Evolutionary conservation across 352 stramenopile genomes (phyloP).

Genomic region (Pythium aristosporum): DNA sequence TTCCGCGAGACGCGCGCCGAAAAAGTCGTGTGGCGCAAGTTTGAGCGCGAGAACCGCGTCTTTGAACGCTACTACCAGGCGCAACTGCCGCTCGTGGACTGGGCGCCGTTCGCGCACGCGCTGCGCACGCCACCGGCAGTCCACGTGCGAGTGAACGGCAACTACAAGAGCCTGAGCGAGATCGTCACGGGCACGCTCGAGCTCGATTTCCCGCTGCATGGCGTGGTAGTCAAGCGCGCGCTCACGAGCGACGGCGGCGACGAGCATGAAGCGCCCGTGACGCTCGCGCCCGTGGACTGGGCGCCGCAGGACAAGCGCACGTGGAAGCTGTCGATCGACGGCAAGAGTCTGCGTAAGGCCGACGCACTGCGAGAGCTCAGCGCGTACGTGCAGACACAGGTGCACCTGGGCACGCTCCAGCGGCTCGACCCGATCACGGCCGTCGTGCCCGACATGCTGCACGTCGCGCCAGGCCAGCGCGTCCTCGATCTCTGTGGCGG

Average conservation of each 20-base stretch:
- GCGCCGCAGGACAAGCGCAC: constrained; percentile 45
- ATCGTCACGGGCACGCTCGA: constrained; percentile 73
- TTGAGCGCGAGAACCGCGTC: constrained; percentile 73
- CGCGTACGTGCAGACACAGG: constrained; percentile 91
- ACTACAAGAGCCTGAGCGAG: constrained; percentile 79
- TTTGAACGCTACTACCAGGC: constrained; percentile 87
- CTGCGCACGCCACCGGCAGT: constrained; percentile 78
- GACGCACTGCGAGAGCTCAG: constrained; percentile 87
- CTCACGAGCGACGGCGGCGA: constrained; percentile 26
- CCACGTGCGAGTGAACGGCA: constrained; percentile 86
- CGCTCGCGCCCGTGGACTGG: constrained; percentile 70
- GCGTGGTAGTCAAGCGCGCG: constrained; percentile 52
- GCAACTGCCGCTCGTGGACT: constrained; percentile 79
- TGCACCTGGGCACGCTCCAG: constrained; percentile 86
- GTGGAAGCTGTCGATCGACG: constrained; percentile 80
- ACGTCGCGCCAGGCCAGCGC: constrained; percentile 79
- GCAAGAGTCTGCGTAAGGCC: constrained; percentile 86
- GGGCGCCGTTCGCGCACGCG: constrained; percentile 71
- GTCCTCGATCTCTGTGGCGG: constrained; percentile 71
- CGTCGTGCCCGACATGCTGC: constrained; percentile 94
- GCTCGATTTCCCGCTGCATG: constrained; percentile 64
- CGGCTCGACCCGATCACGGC: constrained; percentile 95
- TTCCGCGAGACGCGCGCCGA: constrained; percentile 66
- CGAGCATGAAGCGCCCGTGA: constrained; percentile 52
- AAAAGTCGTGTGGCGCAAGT: constrained; percentile 89